These are phyloP conservation scores for Cercospora sesami DNA, from an alignment of 2,329 filamentous ascomycete genomes.

Conservation along the genomic window DNA sequence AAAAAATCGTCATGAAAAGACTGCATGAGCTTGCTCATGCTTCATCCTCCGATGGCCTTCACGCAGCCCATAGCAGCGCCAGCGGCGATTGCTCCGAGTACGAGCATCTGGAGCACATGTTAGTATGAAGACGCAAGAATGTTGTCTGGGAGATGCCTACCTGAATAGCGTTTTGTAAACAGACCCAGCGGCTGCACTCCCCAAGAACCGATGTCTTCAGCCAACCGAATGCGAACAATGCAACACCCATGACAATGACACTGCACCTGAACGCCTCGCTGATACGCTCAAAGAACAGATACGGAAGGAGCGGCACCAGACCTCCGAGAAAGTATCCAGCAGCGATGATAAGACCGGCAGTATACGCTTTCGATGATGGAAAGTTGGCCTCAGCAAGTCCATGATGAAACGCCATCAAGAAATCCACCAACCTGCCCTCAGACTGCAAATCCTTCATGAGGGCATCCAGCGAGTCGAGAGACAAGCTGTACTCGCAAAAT, in stretches of 20 bases:
- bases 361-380: conserved; percentile 45
- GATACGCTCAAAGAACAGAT: conserved; percentile 56
- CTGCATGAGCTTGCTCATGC: conserved; percentile 7
- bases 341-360: conserved; percentile 65
- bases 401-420: conserved; percentile 52
- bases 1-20: conserved; percentile 11
- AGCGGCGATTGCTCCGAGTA: conserved; percentile 65
- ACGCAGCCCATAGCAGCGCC: conserved; percentile 66
- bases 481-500: conserved; percentile 46
- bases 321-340: conserved; percentile 70
- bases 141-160: background rate
- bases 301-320: conserved; percentile 69
- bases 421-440: conserved; percentile 45
- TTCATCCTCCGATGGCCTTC: conserved; percentile 50
- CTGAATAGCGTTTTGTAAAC: conserved; percentile 58
- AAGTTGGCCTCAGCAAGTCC: conserved; percentile 48
- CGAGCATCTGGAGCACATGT: conserved; percentile 53
- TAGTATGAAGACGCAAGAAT: background rate
- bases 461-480: conserved; percentile 33
- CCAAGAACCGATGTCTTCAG: conserved; percentile 55
- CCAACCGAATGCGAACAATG: conserved; percentile 65
- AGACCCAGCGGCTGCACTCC: conserved; percentile 47
- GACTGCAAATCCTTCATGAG: conserved; percentile 25
- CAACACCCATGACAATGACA: conserved; percentile 60
- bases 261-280: conserved; percentile 59